A percentile compares a stretch with the other conserved stretches of the same genome.
These are phyloP conservation scores for Euphorbia peplus DNA, from an alignment of 345 rosid species.

Conservation along the genomic window DNA sequence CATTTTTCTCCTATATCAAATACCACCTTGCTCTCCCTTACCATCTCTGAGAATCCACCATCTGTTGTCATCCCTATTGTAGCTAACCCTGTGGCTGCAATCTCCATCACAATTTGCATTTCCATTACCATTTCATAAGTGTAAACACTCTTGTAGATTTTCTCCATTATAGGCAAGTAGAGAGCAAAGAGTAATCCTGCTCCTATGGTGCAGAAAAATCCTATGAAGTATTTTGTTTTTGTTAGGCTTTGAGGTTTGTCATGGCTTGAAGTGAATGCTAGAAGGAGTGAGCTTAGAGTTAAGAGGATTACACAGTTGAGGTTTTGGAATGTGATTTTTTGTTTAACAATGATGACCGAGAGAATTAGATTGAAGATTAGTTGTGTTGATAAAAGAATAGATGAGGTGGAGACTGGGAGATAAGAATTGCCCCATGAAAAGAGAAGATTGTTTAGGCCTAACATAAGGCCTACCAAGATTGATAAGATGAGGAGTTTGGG, in stretches of 20 bases:
- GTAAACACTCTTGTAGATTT: conserved; percentile 52
- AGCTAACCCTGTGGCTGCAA: conserved; percentile 26
- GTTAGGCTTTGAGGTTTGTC: conserved; percentile 56
- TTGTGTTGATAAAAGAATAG: conserved; percentile 80
- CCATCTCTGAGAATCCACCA: conserved; percentile 25
- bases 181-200: conserved; percentile 83
- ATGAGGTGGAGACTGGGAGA: conserved; percentile 85
- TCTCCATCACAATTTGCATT: conserved; percentile 68
- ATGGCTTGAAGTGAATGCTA: conserved; percentile 53
- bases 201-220: conserved; percentile 65
- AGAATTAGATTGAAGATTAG: conserved; percentile 76
- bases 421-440: conserved; percentile 87
- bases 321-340: conserved; percentile 67
- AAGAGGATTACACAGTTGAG: conserved; percentile 74
- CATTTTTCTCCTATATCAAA: conserved; percentile 20
- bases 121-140: conserved; percentile 81
- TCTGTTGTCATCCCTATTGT: conserved; percentile 24
- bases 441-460: conserved; percentile 87
- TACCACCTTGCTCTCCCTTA: conserved; percentile 16
- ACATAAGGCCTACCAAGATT: conserved; percentile 50
- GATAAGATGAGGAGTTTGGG: conserved; percentile 39
- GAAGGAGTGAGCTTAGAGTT: conserved; percentile 70
- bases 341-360: conserved; percentile 78
- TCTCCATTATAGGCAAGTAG: conserved; percentile 78
- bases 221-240: conserved; percentile 54